phyloP scores from a whole-genome alignment of 768 basidiomycete species.

The Filobasidium wieringae region DNA sequence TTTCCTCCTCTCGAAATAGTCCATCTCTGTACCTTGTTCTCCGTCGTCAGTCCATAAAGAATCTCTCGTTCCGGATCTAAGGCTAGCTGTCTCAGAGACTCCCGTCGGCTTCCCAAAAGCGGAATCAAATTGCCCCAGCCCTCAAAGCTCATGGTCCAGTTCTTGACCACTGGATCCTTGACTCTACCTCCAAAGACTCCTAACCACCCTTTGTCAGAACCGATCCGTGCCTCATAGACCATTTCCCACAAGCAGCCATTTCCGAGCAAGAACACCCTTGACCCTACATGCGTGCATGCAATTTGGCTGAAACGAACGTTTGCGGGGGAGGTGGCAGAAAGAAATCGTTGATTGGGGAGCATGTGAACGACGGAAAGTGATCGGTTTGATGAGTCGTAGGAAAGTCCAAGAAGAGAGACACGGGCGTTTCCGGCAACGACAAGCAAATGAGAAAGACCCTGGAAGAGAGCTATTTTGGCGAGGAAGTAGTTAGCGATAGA shows the following conservation, averaged over 20 bases:
- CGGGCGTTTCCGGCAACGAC: conserved; percentile 80
- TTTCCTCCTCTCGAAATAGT: conserved; percentile 29
- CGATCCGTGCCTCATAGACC: conserved; percentile 73
- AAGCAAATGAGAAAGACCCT: conserved; percentile 77
- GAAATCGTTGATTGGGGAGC: background rate
- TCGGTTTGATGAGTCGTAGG: conserved; percentile 16
- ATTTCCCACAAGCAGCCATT: conserved; percentile 82
- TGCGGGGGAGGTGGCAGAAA: conserved; percentile 2
- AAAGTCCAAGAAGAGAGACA: conserved; percentile 69
- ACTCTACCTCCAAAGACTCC: background rate
- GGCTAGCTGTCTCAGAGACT: conserved; percentile 49
- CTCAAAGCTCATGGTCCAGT: conserved; percentile 3
- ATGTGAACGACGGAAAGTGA: conserved; percentile 2
- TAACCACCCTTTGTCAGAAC: conserved; percentile 57
- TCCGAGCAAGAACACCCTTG: conserved; percentile 38
- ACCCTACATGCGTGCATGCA: conserved; percentile 1
- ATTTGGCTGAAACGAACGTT: conserved; percentile 4
- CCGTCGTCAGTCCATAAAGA: conserved; percentile 64
- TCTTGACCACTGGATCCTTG: conserved; percentile 1
- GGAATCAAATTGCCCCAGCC: conserved; percentile 8
- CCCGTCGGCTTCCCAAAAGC: background rate
- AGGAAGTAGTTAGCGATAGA: background rate
- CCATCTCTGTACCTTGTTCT: conserved; percentile 57
- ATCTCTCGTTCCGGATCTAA: conserved; percentile 58
- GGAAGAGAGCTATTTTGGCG: conserved; percentile 61